These are phyloP conservation scores for Santalum album DNA, from an alignment of 164 flowering plant species.

Conservation along the genomic window DNA sequence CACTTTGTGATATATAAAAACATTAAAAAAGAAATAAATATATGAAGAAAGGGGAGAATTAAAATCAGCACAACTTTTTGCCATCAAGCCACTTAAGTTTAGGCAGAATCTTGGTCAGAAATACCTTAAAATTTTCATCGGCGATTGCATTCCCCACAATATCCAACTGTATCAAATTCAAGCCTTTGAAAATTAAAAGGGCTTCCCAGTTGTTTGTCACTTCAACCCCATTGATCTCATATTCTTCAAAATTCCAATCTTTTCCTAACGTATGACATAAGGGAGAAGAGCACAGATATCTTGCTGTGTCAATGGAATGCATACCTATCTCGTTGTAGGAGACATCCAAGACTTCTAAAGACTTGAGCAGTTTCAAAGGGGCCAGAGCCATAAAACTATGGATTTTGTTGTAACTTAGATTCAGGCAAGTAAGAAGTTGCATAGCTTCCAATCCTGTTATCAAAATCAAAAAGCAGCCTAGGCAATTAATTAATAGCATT, in stretches of 20 bases:
- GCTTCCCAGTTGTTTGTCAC: conserved; percentile 52
- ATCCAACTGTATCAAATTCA: conserved; percentile 59
- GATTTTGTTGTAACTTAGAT: conserved; percentile 62
- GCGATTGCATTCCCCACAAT: conserved; percentile 49
- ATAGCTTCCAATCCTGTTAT: conserved; percentile 72
- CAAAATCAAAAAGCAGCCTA: background rate
- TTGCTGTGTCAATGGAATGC: conserved; percentile 65
- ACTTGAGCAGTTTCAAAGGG: conserved; percentile 52
- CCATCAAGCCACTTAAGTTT: conserved; percentile 63
- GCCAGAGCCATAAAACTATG: conserved; percentile 64
- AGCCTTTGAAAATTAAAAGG: conserved; percentile 35
- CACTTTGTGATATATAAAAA: background rate
- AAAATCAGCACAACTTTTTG: conserved; percentile 19
- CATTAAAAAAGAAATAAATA: background rate
- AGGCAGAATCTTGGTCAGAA: conserved; percentile 45
- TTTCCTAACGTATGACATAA: conserved; percentile 37
- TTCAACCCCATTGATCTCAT: conserved; percentile 12
- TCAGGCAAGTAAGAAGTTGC: conserved; percentile 69
- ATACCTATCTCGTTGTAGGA: conserved; percentile 77
- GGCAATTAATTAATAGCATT: background rate
- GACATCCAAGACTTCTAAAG: conserved; percentile 53
- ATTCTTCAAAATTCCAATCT: conserved; percentile 24
- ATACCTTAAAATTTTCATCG: conserved; percentile 34
- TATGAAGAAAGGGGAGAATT: background rate
- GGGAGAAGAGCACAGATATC: conserved; percentile 71